Base-by-base conservation (phyloP, 2,329 filamentous ascomycete genomes). In the Arthrobotrys musiformis region DNA sequence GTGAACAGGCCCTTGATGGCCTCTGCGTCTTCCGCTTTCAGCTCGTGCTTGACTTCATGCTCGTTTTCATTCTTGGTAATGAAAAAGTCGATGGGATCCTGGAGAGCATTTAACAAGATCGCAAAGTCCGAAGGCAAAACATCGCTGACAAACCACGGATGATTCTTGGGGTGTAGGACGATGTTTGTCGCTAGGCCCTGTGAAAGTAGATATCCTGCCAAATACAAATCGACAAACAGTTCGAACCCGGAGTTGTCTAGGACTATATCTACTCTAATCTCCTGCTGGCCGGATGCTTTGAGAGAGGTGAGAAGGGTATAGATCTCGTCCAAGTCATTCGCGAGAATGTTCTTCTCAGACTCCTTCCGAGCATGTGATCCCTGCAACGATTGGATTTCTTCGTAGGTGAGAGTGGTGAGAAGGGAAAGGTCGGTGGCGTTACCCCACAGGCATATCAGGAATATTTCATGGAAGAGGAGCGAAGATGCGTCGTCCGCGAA, bases 101-200 rank as follows among this genome's bases (percentile, higher is more conserved):
- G 89, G n/a, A 99, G 87, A 3, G 91, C 92, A 79, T 88, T 90
- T 62, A 99, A 88, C 1, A 98, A 88, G n/a, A 91, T 90, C 0
- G 86, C 87, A 81, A 98, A 97, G 84, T 99, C 95, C 44, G 86
- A 87, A 0, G 94, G 94, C 9, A 97, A 84, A 2, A 98, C 95
- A 81, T 99, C 95, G 0, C 93, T 97, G 56, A 99, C 95, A 82
- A 98, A 99, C 95, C 95, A 99, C 0, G 95, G 95, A 73, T 99
- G 94, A 22, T 90, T 91, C 85, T 99, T 99, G 62, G 95, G 94
- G 82, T 97, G 94, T 8, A 99, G 88, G 19, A 98, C 90, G 13
- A 99, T 87, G 24, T 90, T 89, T 0, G 94, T 97, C 0, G 95
- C 95, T 4, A 99, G 89, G 0, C 91, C 92, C 0, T 93, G 87